Evolutionary conservation across 164 flowering plant species (phyloP), one percentile per base, ranked within the genome.

Genomic region (Umbilicus rupestris): DNA sequence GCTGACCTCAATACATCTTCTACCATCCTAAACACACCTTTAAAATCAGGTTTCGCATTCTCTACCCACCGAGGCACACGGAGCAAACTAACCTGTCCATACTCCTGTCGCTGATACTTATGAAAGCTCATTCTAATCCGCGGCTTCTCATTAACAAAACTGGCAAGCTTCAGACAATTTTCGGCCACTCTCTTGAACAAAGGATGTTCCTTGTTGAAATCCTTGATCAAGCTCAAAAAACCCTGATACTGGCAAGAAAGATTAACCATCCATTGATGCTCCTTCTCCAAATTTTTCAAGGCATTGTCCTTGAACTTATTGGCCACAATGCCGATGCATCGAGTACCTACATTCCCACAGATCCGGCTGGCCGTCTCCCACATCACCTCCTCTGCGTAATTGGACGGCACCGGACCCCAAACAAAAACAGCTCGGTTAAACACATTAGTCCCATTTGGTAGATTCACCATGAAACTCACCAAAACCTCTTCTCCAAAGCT

Each of bases 191-290:
- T 72, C 69, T 75, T 81, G 74, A 90, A 85, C 55, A 88, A 71
- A 4, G 84, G 84, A 68, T 89, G 89, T 71, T 88, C 90, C 72
- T 75, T 83, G 62, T 71, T 72, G 63, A 88, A 89, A 64, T 91
- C 96, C 77, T 88, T 87, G 44, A 91, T 81, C 80, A 91, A 79
- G 71, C 82, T 85, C 47, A 35, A 74, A 67, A 94, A 78, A 17
- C 86, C 97, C 52, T 88, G 92, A 68, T 81, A 75, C 72, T 92
- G 98, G 74, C 98, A 92, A 62, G 85, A 76, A 7, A 88, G 80
- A 74, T 90, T 90, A 39, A 90, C 90, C 97, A 87, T 91, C 96
- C 96, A 91, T 44, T 80, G 97, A 74, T 89, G 81, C 73, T 84
- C 88, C 60, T 63, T 73, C 84, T 91, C 97, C 71, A 94, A 78